Base-by-base conservation (phyloP, 805 yeast species). In the Candida sakaeoensis region DNA sequence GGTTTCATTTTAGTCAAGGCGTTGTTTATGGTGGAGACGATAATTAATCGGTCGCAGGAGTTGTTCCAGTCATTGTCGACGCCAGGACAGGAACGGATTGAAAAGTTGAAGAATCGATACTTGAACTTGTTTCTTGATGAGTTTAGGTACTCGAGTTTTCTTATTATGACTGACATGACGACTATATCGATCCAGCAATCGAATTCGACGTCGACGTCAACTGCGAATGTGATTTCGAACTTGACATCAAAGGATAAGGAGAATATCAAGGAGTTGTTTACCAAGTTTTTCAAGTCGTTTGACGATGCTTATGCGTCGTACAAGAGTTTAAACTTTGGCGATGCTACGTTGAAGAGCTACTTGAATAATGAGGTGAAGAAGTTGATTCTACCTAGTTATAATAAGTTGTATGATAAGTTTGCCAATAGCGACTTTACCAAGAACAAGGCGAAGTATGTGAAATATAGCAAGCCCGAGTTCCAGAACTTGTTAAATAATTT, bases 121-220 rank as follows among this genome's bases (percentile, higher is more conserved):
- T 61, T 85, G 51, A 84, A 82, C 51, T 65, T 79, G 50, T 85
- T 88, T 55, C 71, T 88, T 41, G 75, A 65, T 36, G 83, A 77
- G 48, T 91, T 98, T 98, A 83, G 84, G 47, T 72, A 72, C 42
- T 79, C 85, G 17, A 88, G 95, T 3, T 72, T 85, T 16, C 73
- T 77, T 38, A 70, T 91, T 36, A 80, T 91, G 17, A n/a, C n/a
- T n/a, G n/a, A n/a, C n/a, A n/a, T n/a, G n/a, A n/a, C n/a, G n/a
- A n/a, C n/a, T n/a, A n/a, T n/a, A n/a, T n/a, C n/a, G n/a, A n/a
- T n/a, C n/a, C n/a, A n/a, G n/a, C 25, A 21, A 4, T 25, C 52
- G 3, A 44, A 40, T 16, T 42, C 43, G 9, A 29, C 41, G 4
- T 23, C 37, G 15, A 43, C 40, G 13, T 42, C 43, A 8, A 40